Conservation (phyloP, 2,329 filamentous ascomycete genomes). For the Tothia fuscella region DNA sequence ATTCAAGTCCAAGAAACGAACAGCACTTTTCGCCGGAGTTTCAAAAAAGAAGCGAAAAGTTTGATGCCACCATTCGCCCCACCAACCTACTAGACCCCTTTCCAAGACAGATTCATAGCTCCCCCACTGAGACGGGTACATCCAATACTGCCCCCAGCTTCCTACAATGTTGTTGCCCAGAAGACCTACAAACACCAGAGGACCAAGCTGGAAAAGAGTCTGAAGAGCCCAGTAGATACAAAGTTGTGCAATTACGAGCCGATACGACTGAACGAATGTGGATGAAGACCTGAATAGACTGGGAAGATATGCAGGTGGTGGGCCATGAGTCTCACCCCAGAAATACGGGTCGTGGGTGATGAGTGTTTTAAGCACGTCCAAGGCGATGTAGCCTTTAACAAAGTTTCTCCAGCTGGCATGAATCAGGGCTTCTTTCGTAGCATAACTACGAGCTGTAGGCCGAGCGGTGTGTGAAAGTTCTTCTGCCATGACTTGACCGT, state of each 20-base stretch:
- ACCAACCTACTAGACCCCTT: constrained; percentile 65
- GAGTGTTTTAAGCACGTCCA: constrained; percentile 58
- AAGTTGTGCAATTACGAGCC: constrained; percentile 43
- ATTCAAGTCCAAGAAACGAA: constrained; percentile 19
- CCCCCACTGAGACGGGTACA: constrained; percentile 50
- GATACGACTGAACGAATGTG: constrained; percentile 40
- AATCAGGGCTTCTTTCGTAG: constrained; percentile 19
- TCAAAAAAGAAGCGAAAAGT: constrained; percentile 65
- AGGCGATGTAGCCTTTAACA: constrained; percentile 47
- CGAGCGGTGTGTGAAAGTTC: constrained; percentile 18
- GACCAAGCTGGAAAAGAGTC: constrained; percentile 47
- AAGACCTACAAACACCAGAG: constrained; percentile 47
- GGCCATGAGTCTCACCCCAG: constrained; percentile 35
- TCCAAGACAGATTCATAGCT: constrained; percentile 44
- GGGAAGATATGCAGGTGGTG: constrained; percentile 33
- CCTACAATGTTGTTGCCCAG: constrained; percentile 50
- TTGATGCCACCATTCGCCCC: constrained; percentile 87
- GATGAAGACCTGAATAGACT: constrained; percentile 31
- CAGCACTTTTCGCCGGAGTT: constrained; percentile 43
- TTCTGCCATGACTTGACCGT: constrained; percentile 17
- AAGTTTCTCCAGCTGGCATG: constrained; percentile 27
- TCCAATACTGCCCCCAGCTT: constrained; percentile 46
- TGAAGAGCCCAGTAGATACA: constrained; percentile 50
- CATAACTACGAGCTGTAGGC: too few species aligned
- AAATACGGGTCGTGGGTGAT: constrained; percentile 75